Evolutionary conservation across 805 yeast genomes (phyloP), one percentile per base, ranked within the genome.

Genomic region (Lipomyces starkeyi): DNA sequence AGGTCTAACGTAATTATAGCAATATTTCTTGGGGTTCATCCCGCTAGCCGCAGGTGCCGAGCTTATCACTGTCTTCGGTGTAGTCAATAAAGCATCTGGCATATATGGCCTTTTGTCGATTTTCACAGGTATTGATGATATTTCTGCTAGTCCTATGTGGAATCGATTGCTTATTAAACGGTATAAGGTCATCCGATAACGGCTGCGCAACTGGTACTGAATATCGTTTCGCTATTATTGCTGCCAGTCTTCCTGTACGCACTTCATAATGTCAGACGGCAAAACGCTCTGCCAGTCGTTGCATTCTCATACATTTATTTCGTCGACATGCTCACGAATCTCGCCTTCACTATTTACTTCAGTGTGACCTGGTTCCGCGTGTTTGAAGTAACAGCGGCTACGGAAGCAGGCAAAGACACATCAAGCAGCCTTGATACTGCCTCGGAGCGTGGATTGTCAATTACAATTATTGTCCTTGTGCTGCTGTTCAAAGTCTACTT

Each of bases 11-110:
- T 34, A 34, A 55, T 53, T 11, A 22, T 56, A 63, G 69, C 64
- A 70, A 59, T 58, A 58, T 43, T 91, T 91, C 77, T 76, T 91
- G n/a, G 88, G 88, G 14, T 75, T 84, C 62, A 79, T 91, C 3
- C 97, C 98, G 4, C 83, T 94, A 32, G 91, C 90, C 75, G 83
- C 90, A 29, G 98, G 98, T 14, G 97, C 93, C 29, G 98, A 94
- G 77, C 77, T 91, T 1, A 86, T 90, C 25, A 82, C 93, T 4
- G 89, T 91, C 0, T 82, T 91, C 49, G 90, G 93, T 17, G 84
- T 93, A 49, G 83, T 93, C 71, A 94, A 94, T 81, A 93, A 93
- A 77, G 91, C 93, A 72, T 88, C 97, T 67, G 97, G 98, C 9
- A 82, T 88, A 25, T 94, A 89, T 78, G 99, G 98, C 35, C 81